Percentiles rank a stretch among this genome's conserved stretches.
These are phyloP conservation scores for Ogataea pilisensis DNA, from an alignment of 805 yeast species.

Conservation along the genomic window DNA sequence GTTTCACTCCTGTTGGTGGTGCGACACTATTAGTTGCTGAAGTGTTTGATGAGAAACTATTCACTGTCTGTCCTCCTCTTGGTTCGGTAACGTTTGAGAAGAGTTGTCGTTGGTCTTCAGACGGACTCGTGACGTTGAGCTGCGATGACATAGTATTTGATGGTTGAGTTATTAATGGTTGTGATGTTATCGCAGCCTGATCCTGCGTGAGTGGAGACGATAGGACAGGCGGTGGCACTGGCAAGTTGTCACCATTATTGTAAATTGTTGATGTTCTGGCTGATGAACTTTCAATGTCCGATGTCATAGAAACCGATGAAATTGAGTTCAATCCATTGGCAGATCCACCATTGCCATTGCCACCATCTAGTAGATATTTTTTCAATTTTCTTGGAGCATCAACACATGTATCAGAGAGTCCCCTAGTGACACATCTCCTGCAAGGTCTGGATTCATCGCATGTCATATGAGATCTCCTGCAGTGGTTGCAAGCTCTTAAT, in stretches of 20 bases:
- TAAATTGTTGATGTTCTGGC: not conserved
- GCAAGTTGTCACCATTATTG: not conserved
- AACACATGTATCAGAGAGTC: constrained; percentile 63
- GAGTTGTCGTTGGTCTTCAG: not conserved
- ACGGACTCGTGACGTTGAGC: not conserved
- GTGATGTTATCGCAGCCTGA: no score
- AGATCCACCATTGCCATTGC: not conserved
- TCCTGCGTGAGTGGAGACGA: no score
- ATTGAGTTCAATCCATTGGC: not conserved
- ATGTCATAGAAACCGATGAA: not conserved
- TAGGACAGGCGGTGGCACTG: not conserved
- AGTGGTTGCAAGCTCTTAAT: constrained; percentile 83
- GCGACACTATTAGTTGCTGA: not conserved
- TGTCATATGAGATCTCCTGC: constrained; percentile 87
- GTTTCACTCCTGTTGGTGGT: constrained; percentile 2
- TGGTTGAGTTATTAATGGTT: not conserved
- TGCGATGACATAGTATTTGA: not conserved
- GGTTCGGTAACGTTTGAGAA: not conserved
- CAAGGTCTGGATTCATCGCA: constrained; percentile 72
- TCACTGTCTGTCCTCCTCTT: not conserved
- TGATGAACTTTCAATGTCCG: not conserved
- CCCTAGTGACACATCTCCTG: constrained; percentile 67
- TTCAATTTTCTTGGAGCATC: constrained; percentile 88
- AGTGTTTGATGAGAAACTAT: not conserved
- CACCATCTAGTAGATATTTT: constrained; percentile 61